Conservation (phyloP, 2,329 filamentous ascomycete species). For the Lachnellula subtilissima region DNA sequence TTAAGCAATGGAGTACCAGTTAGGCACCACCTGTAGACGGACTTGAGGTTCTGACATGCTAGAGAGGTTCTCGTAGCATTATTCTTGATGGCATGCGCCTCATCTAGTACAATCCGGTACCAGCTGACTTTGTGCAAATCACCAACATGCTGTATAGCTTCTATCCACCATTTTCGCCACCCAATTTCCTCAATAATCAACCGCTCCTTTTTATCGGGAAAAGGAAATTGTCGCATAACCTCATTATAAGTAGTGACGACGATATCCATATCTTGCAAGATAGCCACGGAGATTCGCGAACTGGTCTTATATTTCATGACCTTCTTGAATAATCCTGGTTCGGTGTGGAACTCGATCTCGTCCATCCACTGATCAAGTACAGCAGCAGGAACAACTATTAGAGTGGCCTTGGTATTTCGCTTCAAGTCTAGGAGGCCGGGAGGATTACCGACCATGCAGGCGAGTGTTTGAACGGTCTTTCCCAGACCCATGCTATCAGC, state of each 20-base stretch:
- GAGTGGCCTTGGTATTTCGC: conserved; percentile 21
- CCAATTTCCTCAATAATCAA: conserved; percentile 61
- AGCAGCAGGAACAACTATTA: conserved; percentile 28
- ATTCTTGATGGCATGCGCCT: conserved; percentile 54
- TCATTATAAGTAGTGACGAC: conserved; percentile 27
- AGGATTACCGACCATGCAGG: conserved; percentile 35
- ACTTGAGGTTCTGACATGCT: conserved; percentile 37
- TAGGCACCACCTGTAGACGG: conserved; percentile 30
- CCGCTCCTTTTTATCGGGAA: conserved; percentile 90
- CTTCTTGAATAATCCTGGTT: conserved; percentile 16
- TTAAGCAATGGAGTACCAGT: conserved; percentile 30
- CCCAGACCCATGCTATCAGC: conserved; percentile 62
- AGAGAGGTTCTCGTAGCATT: conserved; percentile 35
- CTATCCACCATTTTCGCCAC: conserved; percentile 31
- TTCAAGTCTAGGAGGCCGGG: conserved; percentile 35
- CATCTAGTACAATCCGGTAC: conserved; percentile 52
- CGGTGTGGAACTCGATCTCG: conserved; percentile 25
- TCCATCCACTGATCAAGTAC: conserved; percentile 28
- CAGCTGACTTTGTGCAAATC: conserved; percentile 38
- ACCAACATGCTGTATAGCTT: conserved; percentile 32
- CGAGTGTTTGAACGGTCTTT: conserved; percentile 52
- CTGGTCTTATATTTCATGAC: conserved; percentile 22
- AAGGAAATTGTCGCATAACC: conserved; percentile 61
- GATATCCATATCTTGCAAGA: conserved; percentile 25
- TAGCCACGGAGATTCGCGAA: background rate